Evolutionary conservation across 2,329 filamentous ascomycete genomes (phyloP), one percentile per base, ranked within the genome.

Genomic region (Endoconidiophora laricicola): DNA sequence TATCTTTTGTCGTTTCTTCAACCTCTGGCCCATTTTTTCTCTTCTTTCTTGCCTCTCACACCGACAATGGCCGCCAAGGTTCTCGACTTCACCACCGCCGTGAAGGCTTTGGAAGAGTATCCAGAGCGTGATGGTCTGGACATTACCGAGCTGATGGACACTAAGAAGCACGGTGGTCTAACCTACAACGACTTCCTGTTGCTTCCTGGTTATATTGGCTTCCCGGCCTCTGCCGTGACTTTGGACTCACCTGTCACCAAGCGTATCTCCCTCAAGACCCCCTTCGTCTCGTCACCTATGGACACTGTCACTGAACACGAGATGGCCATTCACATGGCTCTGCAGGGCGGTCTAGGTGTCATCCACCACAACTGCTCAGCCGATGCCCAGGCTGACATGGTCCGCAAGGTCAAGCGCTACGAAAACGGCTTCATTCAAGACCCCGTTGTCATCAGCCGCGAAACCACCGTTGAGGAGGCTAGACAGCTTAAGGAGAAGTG

Each of bases 301-400:
- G 91, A 98, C 71, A 98, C 91, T 7, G 91, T 98, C 64, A 98
- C 93, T 41, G 91, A 98, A 72, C 85, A 94, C 70, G 90, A 94
- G 66, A 98, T 98, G 93, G 93, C 91, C 57, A 96, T 98, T 60
- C 86, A 95, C 70, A 94, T 93, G 76, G 86, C 86, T 48, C 75
- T 91, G 29, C 82, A 91, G 62, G 86, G 86, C 60, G 86, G 86
- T 61, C 73, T 93, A 16, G 86, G 91, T 69, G 87, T 98, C 59
- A 94, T 98, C 58, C 91, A 98, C 74, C 91, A 98, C 78, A 98
- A 98, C 74, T 98, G 91, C 76, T 91, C 88, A n/a, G 78, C 88
- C 26, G 86, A 96, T 24, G 85, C 86, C 50, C 91, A 98, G 72
- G 91, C 91, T 57, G 88, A 94, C 71, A 98, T 98, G 91, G 86